Base-by-base conservation (phyloP, 805 yeast species). In the Ogataea degrootiae region DNA sequence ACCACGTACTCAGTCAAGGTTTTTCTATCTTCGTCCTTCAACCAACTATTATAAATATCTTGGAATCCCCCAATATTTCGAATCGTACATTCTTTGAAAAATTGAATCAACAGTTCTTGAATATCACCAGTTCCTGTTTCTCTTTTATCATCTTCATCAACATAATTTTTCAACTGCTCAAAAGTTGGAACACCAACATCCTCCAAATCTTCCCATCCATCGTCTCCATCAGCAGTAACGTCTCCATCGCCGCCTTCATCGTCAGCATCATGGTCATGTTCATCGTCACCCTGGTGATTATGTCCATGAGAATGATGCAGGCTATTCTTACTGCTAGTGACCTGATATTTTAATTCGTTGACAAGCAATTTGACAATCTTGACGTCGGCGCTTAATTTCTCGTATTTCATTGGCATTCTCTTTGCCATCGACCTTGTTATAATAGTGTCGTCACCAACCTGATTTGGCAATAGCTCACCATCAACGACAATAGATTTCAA, bases 341-440 rank as follows among this genome's bases (percentile, higher is more conserved):
- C 69, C 53, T 87, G 95, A 54, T 82, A 80, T 22, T 73, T 74
- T 42, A 90, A 69, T 61, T 92, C 98, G 29, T 77, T 71, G 4
- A 84, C 62, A 42, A 92, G 73, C 21, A 91, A 67, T 58, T 85
- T 85, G 41, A 89, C 61, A 21, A 92, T 88, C 60, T 88, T 90
- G 38, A 74, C 72, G 15, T 84, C 77, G 0, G 88, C 87, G 0
- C 91, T 72, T 2, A 90, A 73, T 58, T 76, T 80, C 0, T 86
- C 79, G 55, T 76, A 88, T 55, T 73, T 65, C 43, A 79, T 76
- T 0, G 87, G 85, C 75, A 82, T 73, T 15, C 66, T 65, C 55
- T 78, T 82, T 4, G 95, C 80, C 84, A 83, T 86, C 0, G 97
- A 87, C 59, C 98, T 77, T 0, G 98, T 92, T 4, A 88, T 69